A percentile compares a stretch with the other conserved stretches of the same genome.
These are phyloP conservation scores for Lasiosphaeriaceae sp. DNA, from an alignment of 495 filamentous ascomycete species.

Conservation along the genomic window DNA sequence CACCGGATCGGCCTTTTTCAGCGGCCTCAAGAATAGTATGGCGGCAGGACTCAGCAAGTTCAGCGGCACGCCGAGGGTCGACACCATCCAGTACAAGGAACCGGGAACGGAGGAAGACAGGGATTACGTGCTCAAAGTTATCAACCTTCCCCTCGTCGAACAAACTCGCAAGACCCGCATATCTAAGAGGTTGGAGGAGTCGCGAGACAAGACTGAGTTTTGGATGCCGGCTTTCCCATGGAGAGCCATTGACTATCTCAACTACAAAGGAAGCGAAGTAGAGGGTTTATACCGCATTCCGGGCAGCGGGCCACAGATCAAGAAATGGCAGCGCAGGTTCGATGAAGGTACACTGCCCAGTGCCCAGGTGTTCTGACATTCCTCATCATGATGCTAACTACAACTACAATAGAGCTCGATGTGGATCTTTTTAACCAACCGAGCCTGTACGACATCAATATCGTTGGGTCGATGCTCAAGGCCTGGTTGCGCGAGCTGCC, in stretches of 20 bases:
- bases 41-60: conserved; percentile 78
- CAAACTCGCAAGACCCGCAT: conserved; percentile 85
- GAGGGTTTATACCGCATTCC: conserved; percentile 88
- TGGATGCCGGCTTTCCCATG: conserved; percentile 96
- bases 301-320: conserved; percentile 77
- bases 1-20: conserved; percentile 62
- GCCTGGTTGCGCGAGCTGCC: conserved; percentile 92
- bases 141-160: conserved; percentile 75
- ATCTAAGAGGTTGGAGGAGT: conserved; percentile 76
- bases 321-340: conserved; percentile 82
- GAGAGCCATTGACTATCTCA: conserved; percentile 89
- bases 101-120: conserved; percentile 63
- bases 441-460: conserved; percentile 90
- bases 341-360: conserved; percentile 59
- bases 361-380: neutral
- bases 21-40: conserved; percentile 67
- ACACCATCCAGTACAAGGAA: conserved; percentile 66
- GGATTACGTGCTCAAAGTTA: conserved; percentile 70
- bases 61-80: conserved; percentile 68
- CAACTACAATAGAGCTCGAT: conserved; percentile 57
- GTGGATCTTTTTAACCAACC: conserved; percentile 79
- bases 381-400: conserved; percentile 24
- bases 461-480: conserved; percentile 87
- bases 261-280: conserved; percentile 83
- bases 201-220: conserved; percentile 88